phyloP scores from a whole-genome alignment of 768 basidiomycete species.

The Suillus variegatus region DNA sequence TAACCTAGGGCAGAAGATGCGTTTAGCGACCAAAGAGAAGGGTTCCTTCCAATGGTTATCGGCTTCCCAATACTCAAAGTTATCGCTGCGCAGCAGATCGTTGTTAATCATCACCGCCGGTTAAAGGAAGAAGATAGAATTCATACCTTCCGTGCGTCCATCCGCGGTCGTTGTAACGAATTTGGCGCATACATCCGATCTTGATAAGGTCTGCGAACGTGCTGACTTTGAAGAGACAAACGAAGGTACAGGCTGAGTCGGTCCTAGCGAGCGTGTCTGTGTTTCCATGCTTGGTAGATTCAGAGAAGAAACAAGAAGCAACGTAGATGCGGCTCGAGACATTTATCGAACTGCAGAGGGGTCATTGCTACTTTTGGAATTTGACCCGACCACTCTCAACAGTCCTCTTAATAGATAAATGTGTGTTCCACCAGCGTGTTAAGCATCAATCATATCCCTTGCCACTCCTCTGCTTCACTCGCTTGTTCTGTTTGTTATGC shows the following conservation, averaged over 20 bases:
- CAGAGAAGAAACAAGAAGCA: not conserved
- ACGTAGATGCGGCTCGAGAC: not conserved
- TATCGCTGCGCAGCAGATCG: slow-evolving; percentile 45
- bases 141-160: slow-evolving; percentile 67
- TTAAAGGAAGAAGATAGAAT: not conserved
- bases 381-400: not conserved
- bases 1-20: not conserved
- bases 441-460: slow-evolving; percentile 77
- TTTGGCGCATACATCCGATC: slow-evolving; percentile 66
- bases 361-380: slow-evolving; percentile 2
- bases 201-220: slow-evolving; percentile 13
- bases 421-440: not conserved
- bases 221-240: slow-evolving; percentile 17
- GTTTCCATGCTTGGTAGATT: slow-evolving; percentile 1
- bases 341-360: not conserved
- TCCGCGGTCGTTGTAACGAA: slow-evolving; percentile 56
- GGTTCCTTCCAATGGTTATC: slow-evolving; percentile 69
- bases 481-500: slow-evolving; percentile 79
- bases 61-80: slow-evolving; percentile 63
- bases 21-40: slow-evolving; percentile 56
- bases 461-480: slow-evolving; percentile 88
- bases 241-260: slow-evolving; percentile 33
- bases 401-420: not conserved
- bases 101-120: not conserved
- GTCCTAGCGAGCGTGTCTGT: slow-evolving; percentile 9